These are phyloP conservation scores for Batkoa obscura DNA, from an alignment of 371 early-diverging fungal species.

Conservation along the genomic window DNA sequence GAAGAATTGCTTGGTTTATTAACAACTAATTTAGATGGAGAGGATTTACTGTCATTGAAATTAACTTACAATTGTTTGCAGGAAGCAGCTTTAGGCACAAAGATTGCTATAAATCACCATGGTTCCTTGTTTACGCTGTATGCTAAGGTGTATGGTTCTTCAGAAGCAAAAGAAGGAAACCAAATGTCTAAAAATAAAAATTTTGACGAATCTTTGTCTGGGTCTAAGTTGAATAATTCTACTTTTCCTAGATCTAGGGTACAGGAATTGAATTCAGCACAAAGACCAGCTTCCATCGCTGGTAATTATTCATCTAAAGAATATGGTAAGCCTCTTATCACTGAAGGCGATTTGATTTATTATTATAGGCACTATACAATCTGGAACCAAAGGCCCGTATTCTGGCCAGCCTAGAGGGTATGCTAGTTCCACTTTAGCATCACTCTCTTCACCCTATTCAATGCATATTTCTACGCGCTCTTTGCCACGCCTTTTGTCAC, in stretches of 20 bases:
- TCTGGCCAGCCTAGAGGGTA: too few species aligned
- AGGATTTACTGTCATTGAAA: slow-evolving; percentile 31
- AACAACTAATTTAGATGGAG: slow-evolving; percentile 21
- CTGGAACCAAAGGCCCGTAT: too few species aligned
- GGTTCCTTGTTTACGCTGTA: slow-evolving; percentile 37
- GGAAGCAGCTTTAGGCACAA: slow-evolving; percentile 25
- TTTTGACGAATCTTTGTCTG: too few species aligned
- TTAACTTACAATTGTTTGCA: slow-evolving; percentile 33
- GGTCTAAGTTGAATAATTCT: too few species aligned
- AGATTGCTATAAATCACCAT: slow-evolving; percentile 27
- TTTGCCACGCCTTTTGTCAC: slow-evolving; percentile 8
- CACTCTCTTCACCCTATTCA: not conserved
- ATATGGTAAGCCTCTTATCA: too few species aligned
- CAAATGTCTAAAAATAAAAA: too few species aligned
- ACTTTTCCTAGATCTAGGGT: not conserved
- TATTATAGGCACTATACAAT: too few species aligned
- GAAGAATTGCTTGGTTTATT: not conserved
- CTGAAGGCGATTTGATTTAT: too few species aligned
- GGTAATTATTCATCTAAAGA: not conserved
- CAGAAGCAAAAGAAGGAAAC: too few species aligned
- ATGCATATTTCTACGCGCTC: not conserved
- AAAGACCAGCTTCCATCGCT: slow-evolving; percentile 8
- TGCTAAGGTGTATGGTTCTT: slow-evolving; percentile 30
- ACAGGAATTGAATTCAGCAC: not conserved
- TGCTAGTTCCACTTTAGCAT: not conserved